phyloP scores from a whole-genome alignment of 1,139 yeast species.

The Magnusiomyces ingens region DNA sequence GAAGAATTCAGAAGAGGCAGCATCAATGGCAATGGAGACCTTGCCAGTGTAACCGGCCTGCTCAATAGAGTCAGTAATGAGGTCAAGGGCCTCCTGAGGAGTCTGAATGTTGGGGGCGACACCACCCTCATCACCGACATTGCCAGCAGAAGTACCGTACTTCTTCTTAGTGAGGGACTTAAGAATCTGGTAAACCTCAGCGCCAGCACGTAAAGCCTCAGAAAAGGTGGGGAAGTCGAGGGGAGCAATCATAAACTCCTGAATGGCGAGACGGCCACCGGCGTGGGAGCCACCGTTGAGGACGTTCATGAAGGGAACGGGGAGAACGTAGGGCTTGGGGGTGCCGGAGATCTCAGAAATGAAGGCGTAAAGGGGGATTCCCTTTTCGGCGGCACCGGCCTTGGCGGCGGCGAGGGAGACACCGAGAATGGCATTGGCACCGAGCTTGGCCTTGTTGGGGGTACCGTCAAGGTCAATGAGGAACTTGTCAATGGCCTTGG shows the following conservation, averaged over 20 bases:
- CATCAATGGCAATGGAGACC: conserved; percentile 86
- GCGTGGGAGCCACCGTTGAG: conserved; percentile 99
- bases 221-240: conserved; percentile 77
- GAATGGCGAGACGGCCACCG: conserved; percentile 97
- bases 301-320: conserved; percentile 96
- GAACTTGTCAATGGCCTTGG: conserved; percentile 72
- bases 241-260: conserved; percentile 98
- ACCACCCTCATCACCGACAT: conserved; percentile 99
- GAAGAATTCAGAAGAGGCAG: conserved; percentile 95
- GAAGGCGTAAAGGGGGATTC: conserved; percentile 81
- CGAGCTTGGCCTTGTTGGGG: conserved; percentile 86
- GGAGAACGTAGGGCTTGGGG: conserved; percentile 70
- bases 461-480: conserved; percentile 80
- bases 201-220: conserved; percentile 90
- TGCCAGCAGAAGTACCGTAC: conserved; percentile 96
- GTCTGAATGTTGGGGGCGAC: conserved; percentile 94
- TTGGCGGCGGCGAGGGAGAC: conserved; percentile 89
- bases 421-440: conserved; percentile 95
- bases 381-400: conserved; percentile 91
- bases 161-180: conserved; percentile 83
- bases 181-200: conserved; percentile 94
- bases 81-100: conserved; percentile 92
- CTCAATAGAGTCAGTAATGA: conserved; percentile 79
- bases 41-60: conserved; percentile 89
- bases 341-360: conserved; percentile 64